These are phyloP conservation scores for Chionographis japonica DNA, from an alignment of 106 monocot species.

Conservation along the genomic window DNA sequence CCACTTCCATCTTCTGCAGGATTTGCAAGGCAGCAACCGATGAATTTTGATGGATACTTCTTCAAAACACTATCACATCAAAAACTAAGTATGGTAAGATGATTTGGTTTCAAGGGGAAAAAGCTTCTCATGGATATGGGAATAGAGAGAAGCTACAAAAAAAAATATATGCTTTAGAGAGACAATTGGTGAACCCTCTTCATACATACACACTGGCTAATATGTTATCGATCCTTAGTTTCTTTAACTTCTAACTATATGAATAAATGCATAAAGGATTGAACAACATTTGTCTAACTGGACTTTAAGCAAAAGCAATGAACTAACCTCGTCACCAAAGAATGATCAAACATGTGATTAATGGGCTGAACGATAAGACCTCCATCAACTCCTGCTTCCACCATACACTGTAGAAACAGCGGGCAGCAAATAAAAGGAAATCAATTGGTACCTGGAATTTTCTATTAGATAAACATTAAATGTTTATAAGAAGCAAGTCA, in stretches of 20 bases:
- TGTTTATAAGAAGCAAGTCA: too few relatives aligned
- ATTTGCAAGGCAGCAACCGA: constrained; percentile 86
- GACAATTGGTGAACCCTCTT: too few relatives aligned
- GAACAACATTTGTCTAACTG: not conserved
- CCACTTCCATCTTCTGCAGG: constrained; percentile 80
- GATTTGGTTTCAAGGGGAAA: too few relatives aligned
- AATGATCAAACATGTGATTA: constrained; percentile 92
- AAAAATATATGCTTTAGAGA: not conserved
- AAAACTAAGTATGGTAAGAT: not conserved
- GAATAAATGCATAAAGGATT: not conserved
- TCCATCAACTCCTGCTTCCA: constrained; percentile 78
- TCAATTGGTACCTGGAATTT: not conserved
- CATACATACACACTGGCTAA: too few relatives aligned
- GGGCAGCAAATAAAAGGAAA: not conserved
- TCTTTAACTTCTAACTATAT: too few relatives aligned
- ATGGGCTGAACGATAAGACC: constrained; percentile 89
- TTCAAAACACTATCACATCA: constrained; percentile 58
- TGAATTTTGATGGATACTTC: constrained; percentile 72
- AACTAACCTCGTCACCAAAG: constrained; percentile 66
- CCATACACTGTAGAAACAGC: constrained; percentile 52
- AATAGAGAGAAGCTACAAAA: not conserved
- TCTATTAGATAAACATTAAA: too few relatives aligned
- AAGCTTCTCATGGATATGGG: too few relatives aligned
- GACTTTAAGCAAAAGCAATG: not conserved
- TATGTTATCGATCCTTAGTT: too few relatives aligned